phyloP scores from a whole-genome alignment of 2,329 filamentous ascomycete genomes.

The Hypoxylon sp. region DNA sequence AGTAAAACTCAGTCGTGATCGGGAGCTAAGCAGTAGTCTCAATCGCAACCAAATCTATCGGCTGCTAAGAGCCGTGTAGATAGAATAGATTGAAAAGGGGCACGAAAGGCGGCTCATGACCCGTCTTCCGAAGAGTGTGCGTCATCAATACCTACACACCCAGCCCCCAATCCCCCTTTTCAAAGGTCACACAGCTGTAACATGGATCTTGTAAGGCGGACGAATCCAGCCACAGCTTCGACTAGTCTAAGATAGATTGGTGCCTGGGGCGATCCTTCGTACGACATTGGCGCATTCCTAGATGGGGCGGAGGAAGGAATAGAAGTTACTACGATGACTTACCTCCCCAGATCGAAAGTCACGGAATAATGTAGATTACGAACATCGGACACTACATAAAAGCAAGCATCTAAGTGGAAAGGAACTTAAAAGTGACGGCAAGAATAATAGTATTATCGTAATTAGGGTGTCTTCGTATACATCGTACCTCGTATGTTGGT shows the following conservation, averaged over 20 bases:
- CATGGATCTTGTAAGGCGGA: neutral
- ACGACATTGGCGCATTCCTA: neutral
- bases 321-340: neutral
- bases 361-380: neutral
- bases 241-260: neutral
- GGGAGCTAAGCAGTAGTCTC: too few species aligned
- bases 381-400: neutral
- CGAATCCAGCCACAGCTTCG: neutral
- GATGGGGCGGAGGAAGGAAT: neutral
- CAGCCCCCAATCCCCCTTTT: neutral
- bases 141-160: neutral
- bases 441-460: conserved; percentile 1
- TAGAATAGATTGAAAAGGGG: neutral
- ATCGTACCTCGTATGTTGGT: conserved; percentile 13
- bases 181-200: neutral
- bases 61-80: too few species aligned
- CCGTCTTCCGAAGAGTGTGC: neutral
- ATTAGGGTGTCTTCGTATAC: conserved; percentile 9
- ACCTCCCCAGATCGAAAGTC: neutral
- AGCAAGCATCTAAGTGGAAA: neutral
- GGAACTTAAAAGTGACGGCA: neutral
- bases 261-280: neutral
- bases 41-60: too few species aligned
- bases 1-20: too few species aligned
- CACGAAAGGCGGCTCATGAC: neutral